Conservation (phyloP, 345 rosid species). For the Odontarrhena argentea region DNA sequence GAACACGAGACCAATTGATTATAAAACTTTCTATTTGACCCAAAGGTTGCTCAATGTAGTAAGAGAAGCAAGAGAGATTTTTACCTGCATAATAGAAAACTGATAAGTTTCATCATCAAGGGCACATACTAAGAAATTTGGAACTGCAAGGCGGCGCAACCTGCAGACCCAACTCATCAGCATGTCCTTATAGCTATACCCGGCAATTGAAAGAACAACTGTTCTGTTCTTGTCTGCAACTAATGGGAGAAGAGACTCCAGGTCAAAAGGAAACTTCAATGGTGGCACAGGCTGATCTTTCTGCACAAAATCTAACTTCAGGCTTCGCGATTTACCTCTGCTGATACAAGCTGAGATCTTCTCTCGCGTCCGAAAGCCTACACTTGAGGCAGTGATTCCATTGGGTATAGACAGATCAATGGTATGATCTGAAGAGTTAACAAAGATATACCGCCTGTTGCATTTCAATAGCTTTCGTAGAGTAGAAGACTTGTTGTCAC, state of each 20-base stretch:
- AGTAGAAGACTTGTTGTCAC: constrained; percentile 42
- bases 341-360: constrained; percentile 53
- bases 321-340: constrained; percentile 40
- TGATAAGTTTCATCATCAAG: constrained; percentile 82
- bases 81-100: constrained; percentile 75
- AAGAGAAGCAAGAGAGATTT: constrained; percentile 9
- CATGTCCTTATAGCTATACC: constrained; percentile 93
- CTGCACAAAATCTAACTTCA: constrained; percentile 40
- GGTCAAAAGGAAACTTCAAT: constrained; percentile 53
- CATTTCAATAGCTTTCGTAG: constrained; percentile 65
- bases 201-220: constrained; percentile 80
- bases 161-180: constrained; percentile 98
- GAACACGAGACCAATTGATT: constrained; percentile 22
- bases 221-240: constrained; percentile 70
- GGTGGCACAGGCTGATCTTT: constrained; percentile 43
- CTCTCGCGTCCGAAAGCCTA: constrained; percentile 46
- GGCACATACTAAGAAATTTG: constrained; percentile 82
- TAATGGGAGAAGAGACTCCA: constrained; percentile 67
- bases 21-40: constrained; percentile 1
- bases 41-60: neutral
- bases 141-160: constrained; percentile 62
- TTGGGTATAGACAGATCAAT: constrained; percentile 22
- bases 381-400: constrained; percentile 35
- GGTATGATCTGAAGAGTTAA: constrained; percentile 39
- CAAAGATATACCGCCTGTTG: constrained; percentile 50